phyloP scores from a whole-genome alignment of 352 stramenopile species.

The Stephanocyclus meneghinianus region DNA sequence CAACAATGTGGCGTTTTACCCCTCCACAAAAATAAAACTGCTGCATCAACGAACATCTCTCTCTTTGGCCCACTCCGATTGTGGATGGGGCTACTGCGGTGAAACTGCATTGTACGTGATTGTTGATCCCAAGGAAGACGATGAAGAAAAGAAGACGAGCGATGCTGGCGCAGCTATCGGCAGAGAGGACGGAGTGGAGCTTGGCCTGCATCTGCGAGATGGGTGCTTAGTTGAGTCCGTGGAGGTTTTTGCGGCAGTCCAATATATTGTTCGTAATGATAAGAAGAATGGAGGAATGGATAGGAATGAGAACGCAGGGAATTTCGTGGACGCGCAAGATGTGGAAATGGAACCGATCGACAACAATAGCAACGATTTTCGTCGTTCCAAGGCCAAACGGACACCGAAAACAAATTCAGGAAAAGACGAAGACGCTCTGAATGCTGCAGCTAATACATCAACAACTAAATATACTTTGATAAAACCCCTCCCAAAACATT shows the following conservation, averaged over 20 bases:
- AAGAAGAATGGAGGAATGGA: not conserved
- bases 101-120: conserved; percentile 51
- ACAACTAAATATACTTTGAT: not conserved
- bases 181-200: conserved; percentile 24
- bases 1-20: conserved; percentile 18
- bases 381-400: too few relatives aligned
- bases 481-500: conserved; percentile 12
- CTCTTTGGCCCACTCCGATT: conserved; percentile 36
- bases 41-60: conserved; percentile 54
- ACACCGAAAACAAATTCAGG: not conserved
- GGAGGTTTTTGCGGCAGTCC: conserved; percentile 14
- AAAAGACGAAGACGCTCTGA: not conserved
- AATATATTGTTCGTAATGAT: not conserved
- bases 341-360: not conserved
- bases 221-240: conserved; percentile 35
- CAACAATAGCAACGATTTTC: too few relatives aligned
- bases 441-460: not conserved
- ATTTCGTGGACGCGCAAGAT: not conserved
- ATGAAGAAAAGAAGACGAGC: not conserved
- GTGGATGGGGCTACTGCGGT: conserved; percentile 44
- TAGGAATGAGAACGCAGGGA: not conserved
- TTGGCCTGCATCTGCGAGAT: conserved; percentile 48
- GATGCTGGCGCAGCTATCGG: not conserved
- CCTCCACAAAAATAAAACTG: conserved; percentile 44
- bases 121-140: not conserved